Base-by-base conservation (phyloP, 2,329 filamentous ascomycete species). In the Fusarium agapanthi region DNA sequence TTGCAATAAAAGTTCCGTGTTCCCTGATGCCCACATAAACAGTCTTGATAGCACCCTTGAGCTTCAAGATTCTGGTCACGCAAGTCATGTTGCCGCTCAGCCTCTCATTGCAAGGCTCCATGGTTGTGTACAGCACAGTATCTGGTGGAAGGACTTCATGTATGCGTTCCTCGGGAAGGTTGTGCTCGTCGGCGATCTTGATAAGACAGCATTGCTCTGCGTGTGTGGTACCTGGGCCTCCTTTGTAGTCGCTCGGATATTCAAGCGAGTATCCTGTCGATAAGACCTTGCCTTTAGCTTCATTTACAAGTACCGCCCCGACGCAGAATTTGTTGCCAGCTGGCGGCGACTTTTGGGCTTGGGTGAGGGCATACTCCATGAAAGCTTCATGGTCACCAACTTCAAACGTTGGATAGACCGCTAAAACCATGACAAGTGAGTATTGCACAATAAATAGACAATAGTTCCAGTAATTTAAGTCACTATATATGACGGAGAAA, bases 171-270 rank as follows among this genome's bases (percentile, higher is more conserved):
- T 85, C 83, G 1, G 78, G 73, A 9, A 85, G 51, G 30, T 76
- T 71, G 51, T 84, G 69, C 40, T 76, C 60, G 22, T 84, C 79
- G 30, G 81, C 81, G 10, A 84, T 77, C 75, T 86, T 85, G 71
- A 85, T 84, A 66, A 85, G 81, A 75, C 83, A 85, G 71, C 82
- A 83, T 30, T 84, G 82, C 63, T 84, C 83, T 3, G 82, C 82
- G 60, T 85, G 83, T 6, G 81, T 85, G 2, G 75, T 82, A 2
- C 82, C 83, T 1, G 75, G 76, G 45, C 84, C 82, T 45, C 80
- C 81, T 2, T 79, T 80, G 37, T 79, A 74, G 53, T 84, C 80
- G 7, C 78, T 71, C 0, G 80, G 80, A 22, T 83, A 76, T 69
- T 85, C 83, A 13, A 82, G 71, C 1, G 83, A 84, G 65, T 83